Base-by-base conservation (phyloP, 352 stramenopile genomes). In the Phytophthora capsici region DNA sequence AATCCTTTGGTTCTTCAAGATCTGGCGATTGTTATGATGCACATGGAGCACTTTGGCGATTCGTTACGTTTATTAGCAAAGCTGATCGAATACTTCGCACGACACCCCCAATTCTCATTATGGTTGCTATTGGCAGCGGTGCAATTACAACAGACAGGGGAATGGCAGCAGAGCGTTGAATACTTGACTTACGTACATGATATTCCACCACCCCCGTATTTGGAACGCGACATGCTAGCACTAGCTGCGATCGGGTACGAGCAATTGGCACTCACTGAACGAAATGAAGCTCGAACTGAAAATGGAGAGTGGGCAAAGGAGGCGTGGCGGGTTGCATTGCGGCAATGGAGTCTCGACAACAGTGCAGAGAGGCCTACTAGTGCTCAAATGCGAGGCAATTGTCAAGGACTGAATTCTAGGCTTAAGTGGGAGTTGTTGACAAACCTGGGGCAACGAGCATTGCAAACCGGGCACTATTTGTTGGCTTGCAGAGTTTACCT, bases 151-250 rank as follows among this genome's bases (percentile, higher is more conserved):
- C 81, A 92, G 22, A 25, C 66, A n/a, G 76, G 74, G 2, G 64
- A 81, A 5, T 86, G 77, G 75, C 63, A 74, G 9, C 71, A 90
- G 41, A 92, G 84, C 56, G 67, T 84, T 12, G 61, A 64, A 19
- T 92, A 92, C 57, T 55, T 92, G 20, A 73, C 52, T 14, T 92
- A 90, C 28, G 45, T 92, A 2, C 70, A 77, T 3, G 83, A 92
- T 36, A 66, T 88, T 0, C 70, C 71, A 0, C 81, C 79, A 16
- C 9, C 60, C 10, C 77, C 79, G 14, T 92, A 89, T 38, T 28
- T 78, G 9, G 83, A 92, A 65, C 68, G 79, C 2, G 83, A 92
- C 34, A 77, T 89, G 2, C 66, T 92, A 8, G 67, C 57, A 19
- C 50, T 92, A 23, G 87, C 75, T 51, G 83, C 83, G 0, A 86